Percentiles rank a stretch among this genome's conserved stretches.
Evolutionary conservation across 805 yeast genomes (phyloP).

Genomic region (Komagataella kurtzmanii): DNA sequence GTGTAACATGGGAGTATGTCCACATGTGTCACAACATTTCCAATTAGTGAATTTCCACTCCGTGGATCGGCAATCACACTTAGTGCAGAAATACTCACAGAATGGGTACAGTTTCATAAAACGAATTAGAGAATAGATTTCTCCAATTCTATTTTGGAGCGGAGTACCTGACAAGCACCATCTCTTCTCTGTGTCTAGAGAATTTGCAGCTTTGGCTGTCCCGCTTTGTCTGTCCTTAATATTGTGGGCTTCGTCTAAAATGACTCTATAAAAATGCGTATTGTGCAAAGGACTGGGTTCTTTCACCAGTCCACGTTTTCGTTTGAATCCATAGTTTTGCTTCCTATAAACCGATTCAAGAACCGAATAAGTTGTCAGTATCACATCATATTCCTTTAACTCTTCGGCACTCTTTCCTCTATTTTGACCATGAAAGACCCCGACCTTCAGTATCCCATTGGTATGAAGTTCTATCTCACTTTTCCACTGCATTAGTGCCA

Average conservation of each 20-base stretch:
- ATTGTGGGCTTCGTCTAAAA: slow-evolving; percentile 94
- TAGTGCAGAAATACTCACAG: slow-evolving; percentile 83
- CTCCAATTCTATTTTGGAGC: slow-evolving; percentile 91
- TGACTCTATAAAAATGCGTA: slow-evolving; percentile 68
- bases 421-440: slow-evolving; percentile 78
- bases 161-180: slow-evolving; percentile 98
- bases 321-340: slow-evolving; percentile 68
- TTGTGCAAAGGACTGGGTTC: slow-evolving; percentile 68
- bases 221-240: slow-evolving; percentile 91
- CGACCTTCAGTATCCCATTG: slow-evolving; percentile 50
- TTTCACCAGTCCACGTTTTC: slow-evolving; percentile 58
- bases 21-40: slow-evolving; percentile 76
- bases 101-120: slow-evolving; percentile 79
- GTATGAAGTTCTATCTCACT: slow-evolving; percentile 85
- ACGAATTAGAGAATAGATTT: slow-evolving; percentile 82
- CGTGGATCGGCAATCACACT: slow-evolving; percentile 70
- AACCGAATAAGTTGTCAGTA: slow-evolving; percentile 87
- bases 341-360: slow-evolving; percentile 78
- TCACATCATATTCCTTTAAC: slow-evolving; percentile 55
- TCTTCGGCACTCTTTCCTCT: slow-evolving; percentile 46
- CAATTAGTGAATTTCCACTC: slow-evolving; percentile 81
- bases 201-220: slow-evolving; percentile 85
- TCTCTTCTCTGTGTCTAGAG: slow-evolving; percentile 54
- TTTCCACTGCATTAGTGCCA: slow-evolving; percentile 97
- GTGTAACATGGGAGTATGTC: slow-evolving; percentile 90